Evolutionary conservation across 2,329 filamentous ascomycete species (phyloP), one percentile per base, ranked within the genome.

Genomic region (Penicillium sp.): DNA sequence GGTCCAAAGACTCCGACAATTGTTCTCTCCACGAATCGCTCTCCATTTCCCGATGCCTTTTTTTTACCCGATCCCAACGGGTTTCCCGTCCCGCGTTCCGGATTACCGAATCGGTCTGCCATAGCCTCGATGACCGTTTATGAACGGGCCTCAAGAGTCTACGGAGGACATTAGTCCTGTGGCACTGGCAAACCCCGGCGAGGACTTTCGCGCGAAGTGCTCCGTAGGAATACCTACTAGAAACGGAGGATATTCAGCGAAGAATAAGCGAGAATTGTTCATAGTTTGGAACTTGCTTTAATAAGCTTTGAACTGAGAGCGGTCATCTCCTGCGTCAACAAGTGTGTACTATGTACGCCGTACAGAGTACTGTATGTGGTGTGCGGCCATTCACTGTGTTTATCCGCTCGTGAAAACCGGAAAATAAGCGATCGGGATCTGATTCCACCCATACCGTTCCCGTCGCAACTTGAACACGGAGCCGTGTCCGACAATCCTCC

Each of bases 71-170:
- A 60, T 52, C 45, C 37, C 42, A 50, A 47, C 55, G 43, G 55
- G 52, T 22, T 54, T 56, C 57, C 60, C 61, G 55, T 56, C 42
- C 51, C 41, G 60, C 55, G 59, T 54, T 61, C 57, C 61, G 63
- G 59, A 65, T 57, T 65, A 62, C 63, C 63, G 63, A 65, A 63
- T 65, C 63, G 58, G 63, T 63, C 48, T 53, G 42, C 20, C 34
- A 48, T 43, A 45, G 39, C 31, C 49, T 31, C 41, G 15, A 31
- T 47, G 15, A 28, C 37, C 37, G 20, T 41, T 38, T 38, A 28
- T 28, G 25, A 5, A 28, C 5, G 25, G 25, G 25, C 6, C 5
- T 6, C 25, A 7, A 28, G 25, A 28, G 25, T 6, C 25, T 31
- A 31, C 31, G 31, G 31, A 31, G 31, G 31, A 10, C 31, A 31